Conservation (phyloP, 768 basidiomycete species). For the Amanita jacksonii region DNA sequence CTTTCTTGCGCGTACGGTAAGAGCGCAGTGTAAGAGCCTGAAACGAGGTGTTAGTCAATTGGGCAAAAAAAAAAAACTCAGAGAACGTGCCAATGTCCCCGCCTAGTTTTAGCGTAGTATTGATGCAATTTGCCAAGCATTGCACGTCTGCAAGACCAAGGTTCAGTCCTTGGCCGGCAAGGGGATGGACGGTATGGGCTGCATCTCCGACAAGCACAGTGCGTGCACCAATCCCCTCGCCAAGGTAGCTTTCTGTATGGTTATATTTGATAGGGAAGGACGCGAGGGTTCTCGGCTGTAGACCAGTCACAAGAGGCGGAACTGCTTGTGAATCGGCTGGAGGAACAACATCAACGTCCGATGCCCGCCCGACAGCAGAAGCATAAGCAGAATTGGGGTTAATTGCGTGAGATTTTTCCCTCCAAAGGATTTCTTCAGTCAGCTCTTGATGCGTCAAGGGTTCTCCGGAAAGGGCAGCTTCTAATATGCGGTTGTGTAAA, state of each 20-base stretch:
- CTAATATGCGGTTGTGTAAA: slow-evolving; percentile 51
- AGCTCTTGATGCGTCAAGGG: slow-evolving; percentile 42
- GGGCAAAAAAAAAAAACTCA: neutral
- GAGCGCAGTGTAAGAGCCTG: slow-evolving; percentile 70
- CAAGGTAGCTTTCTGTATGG: slow-evolving; percentile 82
- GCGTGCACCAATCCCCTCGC: slow-evolving; percentile 53
- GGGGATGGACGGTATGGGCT: slow-evolving; percentile 89
- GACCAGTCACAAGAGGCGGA: slow-evolving; percentile 64
- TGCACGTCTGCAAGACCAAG: slow-evolving; percentile 85
- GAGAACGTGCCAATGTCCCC: slow-evolving; percentile 68
- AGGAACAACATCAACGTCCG: slow-evolving; percentile 40
- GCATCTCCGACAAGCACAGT: slow-evolving; percentile 94
- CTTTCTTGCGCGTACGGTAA: slow-evolving; percentile 70
- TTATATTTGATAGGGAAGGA: slow-evolving; percentile 86
- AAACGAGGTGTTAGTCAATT: slow-evolving; percentile 1
- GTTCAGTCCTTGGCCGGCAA: slow-evolving; percentile 95
- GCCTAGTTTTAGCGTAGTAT: slow-evolving; percentile 46
- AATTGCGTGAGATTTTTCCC: slow-evolving; percentile 65
- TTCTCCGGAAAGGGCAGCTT: slow-evolving; percentile 34
- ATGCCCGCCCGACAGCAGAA: slow-evolving; percentile 26
- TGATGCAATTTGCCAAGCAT: slow-evolving; percentile 57
- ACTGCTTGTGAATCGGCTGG: slow-evolving; percentile 48
- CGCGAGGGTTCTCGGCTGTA: slow-evolving; percentile 69
- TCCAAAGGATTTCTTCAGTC: slow-evolving; percentile 55
- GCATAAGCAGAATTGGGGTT: slow-evolving; percentile 55